Percentiles rank a stretch among this genome's conserved stretches.
phyloP scores from a whole-genome alignment of 257 asterid genomes.

The Solanum chiquidenum region DNA sequence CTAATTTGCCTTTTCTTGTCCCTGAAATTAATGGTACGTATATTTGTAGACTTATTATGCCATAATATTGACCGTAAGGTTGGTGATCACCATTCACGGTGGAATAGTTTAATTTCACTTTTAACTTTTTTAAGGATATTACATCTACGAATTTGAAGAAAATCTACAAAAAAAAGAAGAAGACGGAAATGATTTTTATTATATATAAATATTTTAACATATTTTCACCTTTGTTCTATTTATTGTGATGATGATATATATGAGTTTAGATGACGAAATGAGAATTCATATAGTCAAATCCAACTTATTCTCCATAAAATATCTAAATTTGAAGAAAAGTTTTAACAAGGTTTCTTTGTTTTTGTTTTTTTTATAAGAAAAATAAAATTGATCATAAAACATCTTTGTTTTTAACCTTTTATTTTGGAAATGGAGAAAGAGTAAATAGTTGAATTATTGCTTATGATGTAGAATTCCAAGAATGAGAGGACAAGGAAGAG shows the following conservation, averaged over 20 bases:
- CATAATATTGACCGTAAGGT: not conserved
- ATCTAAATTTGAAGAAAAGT: not conserved
- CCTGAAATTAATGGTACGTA: not conserved
- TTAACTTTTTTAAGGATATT: not conserved
- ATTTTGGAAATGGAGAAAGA: not conserved
- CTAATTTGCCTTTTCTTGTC: not conserved
- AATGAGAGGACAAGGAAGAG: not conserved
- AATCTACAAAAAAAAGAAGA: not conserved
- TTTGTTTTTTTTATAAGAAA: not conserved
- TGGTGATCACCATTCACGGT: not conserved
- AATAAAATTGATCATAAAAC: not conserved
- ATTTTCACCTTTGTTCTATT: not conserved
- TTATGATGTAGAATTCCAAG: not conserved
- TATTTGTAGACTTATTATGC: not conserved
- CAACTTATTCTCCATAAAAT: not conserved
- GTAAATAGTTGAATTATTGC: not conserved
- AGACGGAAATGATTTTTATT: not conserved
- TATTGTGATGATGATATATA: not conserved
- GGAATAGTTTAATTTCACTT: not conserved
- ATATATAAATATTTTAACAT: not conserved
- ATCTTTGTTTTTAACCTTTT: not conserved
- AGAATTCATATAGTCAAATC: accelerated
- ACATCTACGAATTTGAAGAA: not conserved
- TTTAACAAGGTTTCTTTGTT: not conserved
- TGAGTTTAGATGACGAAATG: not conserved